Base-by-base conservation (phyloP, 1,139 yeast genomes). In the Nematodospora anomalae region DNA sequence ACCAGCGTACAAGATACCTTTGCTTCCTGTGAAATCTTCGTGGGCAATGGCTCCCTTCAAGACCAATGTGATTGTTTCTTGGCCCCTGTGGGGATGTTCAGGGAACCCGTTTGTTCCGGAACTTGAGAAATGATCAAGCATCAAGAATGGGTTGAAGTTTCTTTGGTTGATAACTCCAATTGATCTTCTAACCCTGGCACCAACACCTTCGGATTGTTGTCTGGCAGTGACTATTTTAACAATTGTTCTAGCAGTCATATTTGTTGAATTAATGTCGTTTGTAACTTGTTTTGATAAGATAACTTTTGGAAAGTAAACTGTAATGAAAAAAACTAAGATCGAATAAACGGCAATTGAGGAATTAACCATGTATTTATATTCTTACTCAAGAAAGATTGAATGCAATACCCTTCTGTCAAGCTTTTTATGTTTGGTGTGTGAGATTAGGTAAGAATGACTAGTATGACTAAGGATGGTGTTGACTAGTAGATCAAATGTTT, bases 21-120 rank as follows among this genome's bases (percentile, higher is more conserved):
- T 74, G 24, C 83, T 69, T 1, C 96, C 96, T 3, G 95, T 86
- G 65, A 88, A 87, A 59, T 89, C 97, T 58, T 87, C 96, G 58
- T 89, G 97, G 20, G 94, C 92, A 61, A 89, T 68, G 41, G 79
- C 80, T 33, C 96, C 96, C 38, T 78, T 71, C 42, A 81, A 61
- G 39, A 89, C 65, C 51, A 82, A 78, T 3, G 96, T 83, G 43
- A 89, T 79, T 20, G 96, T 89, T 60, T 87, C 96, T 61, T 86
- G 94, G 21, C 96, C 96, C 42, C 87, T 76, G 59, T 89, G 97
- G 16, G 96, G 96, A 57, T 89, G 97, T 50, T 86, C 92, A 4
- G 96, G 96, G 65, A 88, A 88, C 0, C 94, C 94, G n/a, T 87
- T 86, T 34, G 66, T 57, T 9, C 67, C 70, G 7, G 54, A 46